These are phyloP conservation scores for Cystobasidium tubakii DNA, from an alignment of 768 basidiomycete species.

Conservation along the genomic window DNA sequence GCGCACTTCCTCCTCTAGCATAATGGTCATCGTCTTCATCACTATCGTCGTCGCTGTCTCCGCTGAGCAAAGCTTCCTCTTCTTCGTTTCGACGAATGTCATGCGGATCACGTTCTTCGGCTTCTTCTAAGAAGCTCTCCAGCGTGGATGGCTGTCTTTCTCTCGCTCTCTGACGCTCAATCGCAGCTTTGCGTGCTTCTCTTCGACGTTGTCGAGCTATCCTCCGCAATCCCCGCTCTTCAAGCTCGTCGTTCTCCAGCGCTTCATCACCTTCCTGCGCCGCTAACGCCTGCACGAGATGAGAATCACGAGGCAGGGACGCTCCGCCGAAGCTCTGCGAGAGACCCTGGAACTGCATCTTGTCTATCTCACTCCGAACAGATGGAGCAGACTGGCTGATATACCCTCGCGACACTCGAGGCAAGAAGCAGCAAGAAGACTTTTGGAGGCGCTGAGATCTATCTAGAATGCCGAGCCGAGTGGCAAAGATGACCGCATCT, in stretches of 20 bases:
- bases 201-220: neutral
- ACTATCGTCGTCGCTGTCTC: constrained; percentile 2
- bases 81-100: constrained; percentile 4
- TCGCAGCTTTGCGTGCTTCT: constrained; percentile 4
- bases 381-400: too few relatives aligned
- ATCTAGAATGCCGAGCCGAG: neutral
- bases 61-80: constrained; percentile 9
- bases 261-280: constrained; percentile 8
- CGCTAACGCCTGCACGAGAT: constrained; percentile 15
- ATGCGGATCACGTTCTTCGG: neutral
- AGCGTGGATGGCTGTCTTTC: neutral
- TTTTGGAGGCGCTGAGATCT: neutral
- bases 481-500: neutral
- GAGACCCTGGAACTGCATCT: constrained; percentile 25
- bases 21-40: constrained; percentile 17
- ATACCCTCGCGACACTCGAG: too few relatives aligned
- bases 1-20: neutral
- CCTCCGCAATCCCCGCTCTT: constrained; percentile 8
- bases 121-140: constrained; percentile 2
- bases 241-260: neutral
- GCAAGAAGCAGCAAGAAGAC: neutral
- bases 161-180: neutral
- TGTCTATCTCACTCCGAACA: neutral
- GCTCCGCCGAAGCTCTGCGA: constrained; percentile 21
- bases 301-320: constrained; percentile 13